A percentile compares a stretch with the other conserved stretches of the same genome.
These are phyloP conservation scores for Kluyveromyces sp. DNA, from an alignment of 1,139 yeast genomes.

Conservation along the genomic window DNA sequence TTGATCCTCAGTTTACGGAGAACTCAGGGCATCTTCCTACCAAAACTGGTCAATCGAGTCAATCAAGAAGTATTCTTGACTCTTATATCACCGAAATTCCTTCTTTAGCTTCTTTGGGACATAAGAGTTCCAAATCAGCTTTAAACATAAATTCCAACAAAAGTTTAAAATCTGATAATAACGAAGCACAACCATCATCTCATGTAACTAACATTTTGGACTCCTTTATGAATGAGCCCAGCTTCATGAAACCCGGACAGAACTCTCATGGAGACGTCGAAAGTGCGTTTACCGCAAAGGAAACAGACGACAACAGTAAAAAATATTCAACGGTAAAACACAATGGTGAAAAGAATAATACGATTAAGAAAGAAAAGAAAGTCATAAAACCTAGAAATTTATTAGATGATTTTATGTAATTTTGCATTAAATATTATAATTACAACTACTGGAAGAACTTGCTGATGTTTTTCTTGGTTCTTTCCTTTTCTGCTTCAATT, in stretches of 20 bases:
- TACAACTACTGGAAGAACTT: constrained; percentile 42
- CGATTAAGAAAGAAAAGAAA: too few relatives aligned
- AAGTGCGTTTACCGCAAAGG: neutral
- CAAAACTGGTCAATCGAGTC: neutral
- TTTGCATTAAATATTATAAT: neutral
- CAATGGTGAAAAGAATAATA: too few relatives aligned
- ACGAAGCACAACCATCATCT: neutral
- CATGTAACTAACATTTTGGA: too few relatives aligned
- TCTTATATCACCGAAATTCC: neutral
- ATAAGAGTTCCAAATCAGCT: neutral
- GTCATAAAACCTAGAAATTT: constrained; percentile 16
- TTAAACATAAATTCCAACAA: neutral
- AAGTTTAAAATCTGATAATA: neutral
- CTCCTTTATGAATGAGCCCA: too few relatives aligned
- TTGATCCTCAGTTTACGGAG: constrained; percentile 8
- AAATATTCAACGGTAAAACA: too few relatives aligned
- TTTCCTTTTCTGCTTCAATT: constrained; percentile 38
- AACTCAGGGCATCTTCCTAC: neutral
- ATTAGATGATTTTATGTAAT: constrained; percentile 27
- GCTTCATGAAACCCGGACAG: too few relatives aligned
- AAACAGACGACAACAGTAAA: neutral
- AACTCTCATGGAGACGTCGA: too few relatives aligned
- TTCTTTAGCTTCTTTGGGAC: neutral
- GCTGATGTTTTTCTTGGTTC: constrained; percentile 47
- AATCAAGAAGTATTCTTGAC: neutral